Percentiles rank a stretch among this genome's conserved stretches.
Evolutionary conservation across 352 stramenopile species (phyloP).

Genomic region (Globisporangium irregulare): DNA sequence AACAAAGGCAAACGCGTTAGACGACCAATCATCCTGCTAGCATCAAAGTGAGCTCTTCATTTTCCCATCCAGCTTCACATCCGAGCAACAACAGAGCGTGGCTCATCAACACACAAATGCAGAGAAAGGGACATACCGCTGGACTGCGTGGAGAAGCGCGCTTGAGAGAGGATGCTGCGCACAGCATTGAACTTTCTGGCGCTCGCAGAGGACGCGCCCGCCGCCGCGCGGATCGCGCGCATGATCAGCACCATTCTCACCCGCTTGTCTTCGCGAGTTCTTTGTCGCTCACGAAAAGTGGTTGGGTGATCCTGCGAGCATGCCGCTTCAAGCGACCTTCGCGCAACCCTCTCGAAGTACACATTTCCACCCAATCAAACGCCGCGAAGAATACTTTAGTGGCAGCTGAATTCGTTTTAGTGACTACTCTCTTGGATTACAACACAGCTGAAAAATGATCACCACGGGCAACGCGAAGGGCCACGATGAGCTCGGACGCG

Average conservation of each 20-base stretch:
- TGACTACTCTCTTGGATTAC: neutral
- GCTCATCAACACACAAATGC: neutral
- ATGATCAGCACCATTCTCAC: constrained; percentile 51
- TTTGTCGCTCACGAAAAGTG: neutral
- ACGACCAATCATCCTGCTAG: neutral
- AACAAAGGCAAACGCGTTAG: neutral
- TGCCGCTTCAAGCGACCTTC: constrained; percentile 29
- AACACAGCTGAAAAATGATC: constrained; percentile 19
- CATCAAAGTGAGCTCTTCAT: constrained; percentile 6
- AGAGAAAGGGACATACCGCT: constrained; percentile 39
- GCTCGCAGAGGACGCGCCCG: constrained; percentile 14
- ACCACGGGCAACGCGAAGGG: constrained; percentile 44
- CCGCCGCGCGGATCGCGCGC: constrained; percentile 33
- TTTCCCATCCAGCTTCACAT: neutral
- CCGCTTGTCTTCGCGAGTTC: neutral
- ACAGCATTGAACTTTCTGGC: constrained; percentile 18
- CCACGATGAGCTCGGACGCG: constrained; percentile 37
- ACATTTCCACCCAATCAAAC: constrained; percentile 8
- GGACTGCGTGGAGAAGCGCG: constrained; percentile 54
- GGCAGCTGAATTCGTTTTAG: neutral
- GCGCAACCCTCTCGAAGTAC: constrained; percentile 11
- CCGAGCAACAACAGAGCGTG: neutral
- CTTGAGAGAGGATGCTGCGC: constrained; percentile 21
- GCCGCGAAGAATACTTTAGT: neutral
- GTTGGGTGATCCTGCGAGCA: neutral